phyloP scores from a whole-genome alignment of 2,329 filamentous ascomycete species.

The Blumeriella jaapii region DNA sequence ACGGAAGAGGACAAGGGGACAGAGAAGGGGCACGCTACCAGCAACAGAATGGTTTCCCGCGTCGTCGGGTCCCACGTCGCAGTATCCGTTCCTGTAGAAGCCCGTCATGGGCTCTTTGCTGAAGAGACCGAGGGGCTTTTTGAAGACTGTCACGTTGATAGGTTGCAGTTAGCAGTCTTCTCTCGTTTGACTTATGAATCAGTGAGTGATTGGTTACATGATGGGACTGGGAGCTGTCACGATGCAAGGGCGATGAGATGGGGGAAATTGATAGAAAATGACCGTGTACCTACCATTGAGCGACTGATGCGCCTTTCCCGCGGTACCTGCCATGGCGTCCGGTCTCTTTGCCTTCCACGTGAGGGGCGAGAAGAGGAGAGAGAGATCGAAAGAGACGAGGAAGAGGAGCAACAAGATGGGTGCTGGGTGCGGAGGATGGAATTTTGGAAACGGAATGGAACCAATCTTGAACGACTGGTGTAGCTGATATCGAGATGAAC shows the following conservation, averaged over 20 bases:
- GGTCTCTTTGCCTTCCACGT: not conserved
- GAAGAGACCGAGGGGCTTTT: constrained; percentile 45
- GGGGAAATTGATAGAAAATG: not conserved
- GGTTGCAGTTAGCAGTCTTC: no score
- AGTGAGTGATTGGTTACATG: no score
- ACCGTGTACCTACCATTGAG: constrained; percentile 8
- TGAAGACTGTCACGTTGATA: constrained; percentile 35
- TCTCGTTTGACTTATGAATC: no score
- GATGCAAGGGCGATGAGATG: no score
- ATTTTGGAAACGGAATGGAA: no score
- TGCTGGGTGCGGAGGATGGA: no score
- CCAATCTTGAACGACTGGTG: no score
- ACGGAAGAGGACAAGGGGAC: not conserved
- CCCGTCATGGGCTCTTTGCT: constrained; percentile 47
- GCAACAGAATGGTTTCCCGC: constrained; percentile 49
- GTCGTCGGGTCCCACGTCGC: constrained; percentile 39
- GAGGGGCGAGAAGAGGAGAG: not conserved
- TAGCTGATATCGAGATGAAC: no score
- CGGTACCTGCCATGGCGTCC: constrained; percentile 1
- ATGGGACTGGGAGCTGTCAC: no score
- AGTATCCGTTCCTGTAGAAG: constrained; percentile 50
- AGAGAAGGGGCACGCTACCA: constrained; percentile 8
- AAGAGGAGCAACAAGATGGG: no score
- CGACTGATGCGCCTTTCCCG: constrained; percentile 8
- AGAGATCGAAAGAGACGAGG: not conserved